Conservation (phyloP, 192 early-diverging fungal species). For the Fimicolochytrium jonesii region DNA sequence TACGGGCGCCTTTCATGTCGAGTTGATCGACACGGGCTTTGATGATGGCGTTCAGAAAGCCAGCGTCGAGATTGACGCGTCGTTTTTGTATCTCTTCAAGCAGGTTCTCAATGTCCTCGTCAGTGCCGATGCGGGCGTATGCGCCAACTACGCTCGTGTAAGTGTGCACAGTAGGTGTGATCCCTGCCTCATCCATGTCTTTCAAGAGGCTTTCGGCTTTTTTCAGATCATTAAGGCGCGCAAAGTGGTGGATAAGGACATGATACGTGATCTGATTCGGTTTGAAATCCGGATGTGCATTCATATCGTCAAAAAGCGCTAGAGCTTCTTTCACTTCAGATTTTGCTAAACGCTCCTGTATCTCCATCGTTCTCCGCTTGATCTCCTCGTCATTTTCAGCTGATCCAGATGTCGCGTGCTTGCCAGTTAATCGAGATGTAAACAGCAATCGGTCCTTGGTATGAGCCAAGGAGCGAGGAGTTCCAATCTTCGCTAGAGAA, state of each 20-base stretch:
- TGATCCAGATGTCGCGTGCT: not conserved
- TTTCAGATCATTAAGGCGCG: not conserved
- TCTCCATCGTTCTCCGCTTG: not conserved
- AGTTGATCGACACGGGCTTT: not conserved
- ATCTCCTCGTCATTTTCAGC: not conserved
- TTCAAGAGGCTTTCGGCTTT: not conserved
- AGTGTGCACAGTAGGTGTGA: not conserved
- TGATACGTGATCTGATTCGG: constrained; percentile 4
- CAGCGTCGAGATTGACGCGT: not conserved
- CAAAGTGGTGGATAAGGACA: constrained; percentile 3
- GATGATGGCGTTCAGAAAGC: not conserved
- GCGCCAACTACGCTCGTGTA: not conserved
- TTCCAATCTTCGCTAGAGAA: too few species aligned
- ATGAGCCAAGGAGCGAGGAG: too few species aligned
- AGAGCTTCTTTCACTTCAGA: not conserved
- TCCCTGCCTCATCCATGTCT: not conserved
- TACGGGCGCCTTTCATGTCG: not conserved
- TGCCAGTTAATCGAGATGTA: not conserved
- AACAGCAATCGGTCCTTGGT: too few species aligned
- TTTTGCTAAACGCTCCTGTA: not conserved
- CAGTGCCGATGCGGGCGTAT: not conserved
- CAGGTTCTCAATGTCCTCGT: not conserved
- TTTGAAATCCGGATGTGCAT: not conserved
- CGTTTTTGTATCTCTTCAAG: not conserved
- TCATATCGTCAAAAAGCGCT: not conserved